Conservation (phyloP, 2,329 filamentous ascomycete genomes). For the Triangularia verruculosa region DNA sequence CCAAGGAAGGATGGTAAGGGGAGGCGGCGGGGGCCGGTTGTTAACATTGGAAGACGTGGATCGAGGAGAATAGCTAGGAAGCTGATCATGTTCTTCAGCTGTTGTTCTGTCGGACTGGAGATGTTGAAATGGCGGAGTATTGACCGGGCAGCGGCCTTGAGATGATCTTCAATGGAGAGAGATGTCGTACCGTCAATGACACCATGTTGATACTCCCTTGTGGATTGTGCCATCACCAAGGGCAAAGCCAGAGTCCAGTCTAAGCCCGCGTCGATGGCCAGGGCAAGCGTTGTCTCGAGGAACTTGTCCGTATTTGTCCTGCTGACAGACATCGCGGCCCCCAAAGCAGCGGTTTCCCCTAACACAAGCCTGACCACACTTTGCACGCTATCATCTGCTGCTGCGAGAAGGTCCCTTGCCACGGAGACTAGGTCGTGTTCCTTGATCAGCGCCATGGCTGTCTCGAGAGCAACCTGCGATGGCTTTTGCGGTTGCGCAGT, state of each 20-base stretch:
- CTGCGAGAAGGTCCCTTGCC: neutral
- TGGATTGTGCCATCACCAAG: neutral
- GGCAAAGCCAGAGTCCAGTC: conserved; percentile 17
- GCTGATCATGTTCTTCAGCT: neutral
- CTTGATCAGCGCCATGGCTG: conserved; percentile 12
- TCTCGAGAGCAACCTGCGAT: neutral
- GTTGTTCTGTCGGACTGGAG: neutral
- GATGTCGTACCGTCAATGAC: neutral
- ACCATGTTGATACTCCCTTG: neutral
- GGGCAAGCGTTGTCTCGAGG: conserved; percentile 1
- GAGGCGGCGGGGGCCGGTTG: conserved; percentile 18
- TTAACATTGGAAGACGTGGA: conserved; percentile 16
- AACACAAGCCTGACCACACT: neutral
- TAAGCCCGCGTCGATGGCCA: conserved; percentile 13
- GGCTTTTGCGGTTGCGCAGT: conserved; percentile 4
- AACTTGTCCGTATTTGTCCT: neutral
- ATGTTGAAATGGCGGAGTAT: conserved; percentile 8
- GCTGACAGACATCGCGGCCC: neutral
- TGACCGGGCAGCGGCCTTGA: neutral
- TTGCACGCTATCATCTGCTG: neutral
- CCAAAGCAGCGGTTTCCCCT: neutral
- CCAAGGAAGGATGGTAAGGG: neutral
- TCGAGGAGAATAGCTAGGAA: conserved; percentile 19
- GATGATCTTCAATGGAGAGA: neutral
- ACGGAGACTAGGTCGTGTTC: conserved; percentile 8